A percentile compares a stretch with the other conserved stretches of the same genome.
Conservation (phyloP, 441 rosid species). For the Gossypium gossypioides region DNA sequence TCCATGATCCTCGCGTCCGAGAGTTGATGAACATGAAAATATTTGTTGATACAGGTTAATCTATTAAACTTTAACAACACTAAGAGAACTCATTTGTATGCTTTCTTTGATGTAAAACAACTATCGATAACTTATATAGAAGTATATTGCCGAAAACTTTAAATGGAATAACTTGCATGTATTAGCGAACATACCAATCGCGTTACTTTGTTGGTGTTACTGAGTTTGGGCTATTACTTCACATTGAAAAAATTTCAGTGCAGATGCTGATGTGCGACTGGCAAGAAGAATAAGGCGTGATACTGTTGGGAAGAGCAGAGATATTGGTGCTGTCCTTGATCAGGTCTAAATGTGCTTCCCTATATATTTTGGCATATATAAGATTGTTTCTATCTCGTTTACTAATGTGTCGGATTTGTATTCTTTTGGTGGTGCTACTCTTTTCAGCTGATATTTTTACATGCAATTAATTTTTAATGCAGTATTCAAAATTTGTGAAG, state of each 20-base stretch:
- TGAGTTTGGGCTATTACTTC: conserved; percentile 34
- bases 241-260: conserved; percentile 51
- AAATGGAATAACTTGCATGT: conserved; percentile 5
- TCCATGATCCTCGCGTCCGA: conserved; percentile 84
- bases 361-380: neutral
- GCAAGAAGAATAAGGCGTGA: conserved; percentile 94
- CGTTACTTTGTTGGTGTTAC: conserved; percentile 18
- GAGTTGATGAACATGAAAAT: conserved; percentile 97
- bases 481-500: conserved; percentile 95
- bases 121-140: neutral
- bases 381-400: neutral
- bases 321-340: conserved; percentile 79
- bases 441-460: conserved; percentile 14
- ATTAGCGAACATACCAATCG: conserved; percentile 7
- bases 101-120: neutral
- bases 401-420: neutral
- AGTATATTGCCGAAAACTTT: neutral
- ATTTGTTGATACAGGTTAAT: conserved; percentile 91
- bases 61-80: neutral
- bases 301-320: conserved; percentile 82
- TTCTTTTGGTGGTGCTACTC: neutral
- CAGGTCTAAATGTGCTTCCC: conserved; percentile 40
- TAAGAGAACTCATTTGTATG: no score
- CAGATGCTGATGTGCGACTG: conserved; percentile 99
- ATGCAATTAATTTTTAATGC: conserved; percentile 30